Evolutionary conservation across 352 stramenopile species (phyloP), one percentile per base, ranked within the genome.

Genomic region (Phytophthora capsici): DNA sequence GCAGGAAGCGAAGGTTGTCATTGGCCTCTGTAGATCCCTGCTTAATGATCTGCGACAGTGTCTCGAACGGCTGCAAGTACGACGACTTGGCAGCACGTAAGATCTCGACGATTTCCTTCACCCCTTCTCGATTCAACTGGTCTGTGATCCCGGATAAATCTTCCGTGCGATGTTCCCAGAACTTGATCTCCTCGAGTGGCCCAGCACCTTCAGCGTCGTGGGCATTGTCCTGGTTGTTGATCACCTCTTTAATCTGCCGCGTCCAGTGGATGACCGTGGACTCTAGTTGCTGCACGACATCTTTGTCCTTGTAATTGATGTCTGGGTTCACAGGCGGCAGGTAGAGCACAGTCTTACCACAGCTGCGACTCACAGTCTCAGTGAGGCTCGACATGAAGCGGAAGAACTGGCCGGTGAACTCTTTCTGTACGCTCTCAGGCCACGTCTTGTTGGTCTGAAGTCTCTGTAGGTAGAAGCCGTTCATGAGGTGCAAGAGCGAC

Each of bases 201-300:
- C 95, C 94, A 1, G 92, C 85, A 2, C 84, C 94, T 59, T 98
- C 95, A 0, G 88, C 86, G 49, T 97, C 89, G 51, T 96, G 84
- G 0, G 82, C 88, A 37, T 97, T 97, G 72, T 98, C 90, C 56
- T 98, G 93, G 67, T 97, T 98, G 70, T 98, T 98, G 37, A 98
- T 93, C 19, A 99, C 93, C 57, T 98, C 94, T 64, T 98, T 99
- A 66, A 99, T 98, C 67, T 99, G 96, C 3, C 95, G 74, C 23
- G 96, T 99, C 96, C 96, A 99, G 70, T 98, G 93, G 63, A 99
- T 98, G 6, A 98, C 94, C 0, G 93, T 98, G 26, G 88, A 97
- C 67, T 99, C 95, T n/a, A 99, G 73, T 49, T 98, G 93, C 73
- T 99, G 94, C 37, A 98, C 86, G 17, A 98, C 71, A 46, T 99